phyloP scores from a whole-genome alignment of 306 rosid genomes.

The Cicer bijugum region DNA sequence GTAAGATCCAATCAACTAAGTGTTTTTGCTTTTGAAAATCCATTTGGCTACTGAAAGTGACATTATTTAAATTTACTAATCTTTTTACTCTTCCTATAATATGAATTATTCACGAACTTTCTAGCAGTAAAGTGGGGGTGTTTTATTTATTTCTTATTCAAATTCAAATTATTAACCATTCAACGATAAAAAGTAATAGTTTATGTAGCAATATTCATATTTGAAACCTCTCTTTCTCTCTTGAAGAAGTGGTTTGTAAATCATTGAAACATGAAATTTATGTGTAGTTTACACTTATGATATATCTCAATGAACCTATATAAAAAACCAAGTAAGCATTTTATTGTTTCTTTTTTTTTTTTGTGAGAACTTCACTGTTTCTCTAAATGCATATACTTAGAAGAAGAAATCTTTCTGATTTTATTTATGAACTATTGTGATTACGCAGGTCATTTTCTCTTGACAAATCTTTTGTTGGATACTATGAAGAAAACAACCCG shows the following conservation, averaged over 20 bases:
- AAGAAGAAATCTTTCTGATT: conserved; percentile 28
- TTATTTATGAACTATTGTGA: not conserved
- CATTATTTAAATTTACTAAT: not conserved
- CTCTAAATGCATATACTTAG: conserved; percentile 27
- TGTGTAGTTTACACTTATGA: not conserved
- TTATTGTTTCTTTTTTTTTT: conserved; percentile 5
- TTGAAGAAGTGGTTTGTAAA: not conserved
- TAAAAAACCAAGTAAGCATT: conserved; percentile 6
- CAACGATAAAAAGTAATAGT: not conserved
- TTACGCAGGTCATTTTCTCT: conserved; percentile 82
- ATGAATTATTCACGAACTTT: not conserved
- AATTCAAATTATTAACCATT: not conserved
- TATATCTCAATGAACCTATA: conserved; percentile 10
- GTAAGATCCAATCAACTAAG: not conserved
- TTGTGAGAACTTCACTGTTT: not conserved
- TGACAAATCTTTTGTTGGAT: conserved; percentile 85
- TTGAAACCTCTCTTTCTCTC: not conserved
- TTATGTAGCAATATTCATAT: not conserved
- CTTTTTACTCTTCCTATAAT: not conserved
- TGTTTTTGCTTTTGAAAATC: not conserved
- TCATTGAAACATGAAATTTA: conserved; percentile 10
- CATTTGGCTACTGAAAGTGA: not conserved
- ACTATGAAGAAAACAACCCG: conserved; percentile 76
- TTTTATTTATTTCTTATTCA: not conserved
- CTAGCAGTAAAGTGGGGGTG: not conserved